Evolutionary conservation across 352 stramenopile genomes (phyloP), one percentile per base, ranked within the genome.

Genomic region (Phytophthora vignae): DNA sequence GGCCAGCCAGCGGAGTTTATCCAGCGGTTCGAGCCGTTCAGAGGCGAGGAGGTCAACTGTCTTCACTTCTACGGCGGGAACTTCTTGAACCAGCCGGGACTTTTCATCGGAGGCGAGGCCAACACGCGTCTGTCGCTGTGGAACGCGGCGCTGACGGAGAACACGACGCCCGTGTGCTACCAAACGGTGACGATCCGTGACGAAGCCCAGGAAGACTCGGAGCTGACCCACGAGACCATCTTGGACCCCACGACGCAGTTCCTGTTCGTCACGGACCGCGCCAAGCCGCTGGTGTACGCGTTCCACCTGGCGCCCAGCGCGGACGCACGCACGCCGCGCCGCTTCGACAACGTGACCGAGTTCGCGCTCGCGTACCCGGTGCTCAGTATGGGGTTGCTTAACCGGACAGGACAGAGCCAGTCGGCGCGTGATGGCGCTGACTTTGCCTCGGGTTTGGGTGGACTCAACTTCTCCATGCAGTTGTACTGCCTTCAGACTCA

Each of bases 321-420:
- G 21, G 84, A 81, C 31, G 31, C 64, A 12, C 73, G 77, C 31
- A 77, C 72, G 42, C 73, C 81, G 11, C 81, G 85, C 25, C 80
- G 74, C 17, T 91, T 96, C 38, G 84, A 96, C 70, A 94, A 94
- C 56, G 80, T 94, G 19, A 94, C 86, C 11, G 89, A 96, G 63
- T 96, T 96, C 56, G 73, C 81, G 50, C 63, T 96, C 19, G 87
- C 84, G 15, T 93, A 92, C 60, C 89, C 89, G 11, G 82, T 96
- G 21, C 70, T 96, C 15, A 94, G 87, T 11, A 92, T 91, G 73
- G 78, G 81, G 10, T 77, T 96, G 50, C 60, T 94, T 44, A 91
- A 93, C 67, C 69, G 78, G 50, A 65, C 54, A 22, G 50, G 59
- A 48, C 76, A 78, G 14, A 73, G 69, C 49, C 82, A 89, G 29